phyloP scores from a whole-genome alignment of 345 rosid genomes.

The Euphorbia lathyris region DNA sequence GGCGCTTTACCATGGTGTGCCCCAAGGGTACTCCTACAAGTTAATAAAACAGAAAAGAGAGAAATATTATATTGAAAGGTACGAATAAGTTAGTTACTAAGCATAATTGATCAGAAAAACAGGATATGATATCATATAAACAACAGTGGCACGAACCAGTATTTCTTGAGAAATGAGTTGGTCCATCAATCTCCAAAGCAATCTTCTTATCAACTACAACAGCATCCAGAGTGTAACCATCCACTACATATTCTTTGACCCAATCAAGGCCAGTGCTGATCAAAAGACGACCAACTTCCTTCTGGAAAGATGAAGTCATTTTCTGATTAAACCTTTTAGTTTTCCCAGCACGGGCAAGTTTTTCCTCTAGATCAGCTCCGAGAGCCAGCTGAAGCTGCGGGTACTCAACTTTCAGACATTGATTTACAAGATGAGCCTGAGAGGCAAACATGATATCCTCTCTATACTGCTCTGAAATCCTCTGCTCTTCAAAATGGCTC shows the following conservation, averaged over 20 bases:
- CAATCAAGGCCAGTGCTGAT: slow-evolving; percentile 85
- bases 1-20: slow-evolving; percentile 75
- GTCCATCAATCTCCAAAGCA: slow-evolving; percentile 93
- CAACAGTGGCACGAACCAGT: slow-evolving; percentile 42
- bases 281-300: slow-evolving; percentile 82
- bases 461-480: slow-evolving; percentile 81
- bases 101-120: not conserved
- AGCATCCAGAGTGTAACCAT: slow-evolving; percentile 81
- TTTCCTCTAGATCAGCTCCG: slow-evolving; percentile 52
- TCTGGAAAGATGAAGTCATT: slow-evolving; percentile 81
- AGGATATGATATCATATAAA: slow-evolving; percentile 4
- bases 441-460: slow-evolving; percentile 92
- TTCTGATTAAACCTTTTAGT: slow-evolving; percentile 84
- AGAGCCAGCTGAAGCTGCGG: slow-evolving; percentile 73
- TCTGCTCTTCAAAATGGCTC: slow-evolving; percentile 59
- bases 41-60: not conserved
- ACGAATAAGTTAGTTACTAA: not conserved
- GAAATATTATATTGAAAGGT: slow-evolving; percentile 1
- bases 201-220: slow-evolving; percentile 71
- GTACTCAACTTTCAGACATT: slow-evolving; percentile 75
- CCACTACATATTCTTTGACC: slow-evolving; percentile 64
- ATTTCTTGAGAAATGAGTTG: slow-evolving; percentile 92
- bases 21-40: slow-evolving; percentile 77
- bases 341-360: slow-evolving; percentile 62
- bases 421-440: slow-evolving; percentile 79